Base-by-base conservation (phyloP, 2,329 filamentous ascomycete genomes). In the Fusarium keratoplasticum region DNA sequence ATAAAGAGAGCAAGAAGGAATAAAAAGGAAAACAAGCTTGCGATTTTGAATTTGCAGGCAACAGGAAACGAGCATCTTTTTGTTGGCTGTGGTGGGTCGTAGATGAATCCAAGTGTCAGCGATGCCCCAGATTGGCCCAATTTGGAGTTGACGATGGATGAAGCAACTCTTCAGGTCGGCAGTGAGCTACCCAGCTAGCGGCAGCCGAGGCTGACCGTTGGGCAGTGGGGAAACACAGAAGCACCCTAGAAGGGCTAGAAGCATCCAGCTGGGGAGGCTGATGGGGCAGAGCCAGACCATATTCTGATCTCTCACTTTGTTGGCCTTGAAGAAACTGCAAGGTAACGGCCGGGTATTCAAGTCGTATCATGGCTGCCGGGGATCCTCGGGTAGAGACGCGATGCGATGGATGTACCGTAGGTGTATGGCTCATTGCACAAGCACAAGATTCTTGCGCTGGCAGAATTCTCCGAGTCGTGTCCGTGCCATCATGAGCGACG, bases 391-490 rank as follows among this genome's bases (percentile, higher is more conserved):
- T 67, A 69, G 73, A 61, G 62, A 69, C 64, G 64, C 42, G 54
- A 66, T 67, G 61, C 44, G 44, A 27, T 27, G 44, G 13, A 22
- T n/a, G 36, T n/a, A 11, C 35, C 6, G 14, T 40, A n/a, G 36
- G 18, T 40, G 36, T 22, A 50, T 27, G 44, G 18, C 50, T 65
- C 47, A 73, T 76, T 35, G 59, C 74, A 78, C 72, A 78, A 61
- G 62, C 64, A 77, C 72, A 70, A 70, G 62, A 66, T 61, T 64
- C 54, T 64, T 68, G 65, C 70, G 62, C 65, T 75, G 66, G 61
- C 69, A 78, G 67, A 78, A 78, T 78, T 78, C 76, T 77, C 76
- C 76, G 76, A 78, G 59, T 70, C 61, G 66, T 76, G 67, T 55
- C 40, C 67, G 67, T 64, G 62, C 54, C 58, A 74, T 70, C 57